Conservation (phyloP, 2,329 filamentous ascomycete species). For the Xylaria sp. region DNA sequence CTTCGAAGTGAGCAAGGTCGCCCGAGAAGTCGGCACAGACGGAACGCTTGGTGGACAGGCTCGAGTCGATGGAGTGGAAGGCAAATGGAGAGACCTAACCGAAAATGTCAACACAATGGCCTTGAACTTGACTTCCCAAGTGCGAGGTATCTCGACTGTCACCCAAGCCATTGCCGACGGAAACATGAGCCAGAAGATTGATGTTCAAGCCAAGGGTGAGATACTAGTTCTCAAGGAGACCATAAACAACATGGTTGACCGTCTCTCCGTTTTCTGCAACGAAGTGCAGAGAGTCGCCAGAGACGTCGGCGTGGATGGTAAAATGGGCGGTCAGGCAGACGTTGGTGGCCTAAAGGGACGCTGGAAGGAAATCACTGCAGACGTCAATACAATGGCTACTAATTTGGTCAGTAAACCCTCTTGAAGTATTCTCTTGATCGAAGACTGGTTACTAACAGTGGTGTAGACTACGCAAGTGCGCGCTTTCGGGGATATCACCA, state of each 20-base stretch:
- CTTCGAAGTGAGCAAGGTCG: conserved; percentile 92
- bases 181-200: conserved; percentile 92
- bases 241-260: conserved; percentile 98
- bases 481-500: conserved; percentile 97
- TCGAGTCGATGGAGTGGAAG: conserved; percentile 88
- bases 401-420: conserved; percentile 46
- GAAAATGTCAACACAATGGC: conserved; percentile 80
- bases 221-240: conserved; percentile 92
- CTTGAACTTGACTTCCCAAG: conserved; percentile 64
- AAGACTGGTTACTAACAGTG: not conserved
- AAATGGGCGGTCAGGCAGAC: conserved; percentile 96
- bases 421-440: not conserved
- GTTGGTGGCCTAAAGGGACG: conserved; percentile 86
- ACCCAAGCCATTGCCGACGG: conserved; percentile 93
- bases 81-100: conserved; percentile 97
- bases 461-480: conserved; percentile 87
- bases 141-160: conserved; percentile 87
- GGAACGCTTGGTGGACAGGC: conserved; percentile 91
- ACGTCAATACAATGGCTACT: conserved; percentile 88
- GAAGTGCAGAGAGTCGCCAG: conserved; percentile 93
- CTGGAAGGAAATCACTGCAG: conserved; percentile 97
- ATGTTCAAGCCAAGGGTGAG: conserved; percentile 91
- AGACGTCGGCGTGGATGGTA: conserved; percentile 94
- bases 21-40: conserved; percentile 92
- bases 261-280: conserved; percentile 90